phyloP scores from a whole-genome alignment of 208 protist genomes.

The Polymyxa betae region DNA sequence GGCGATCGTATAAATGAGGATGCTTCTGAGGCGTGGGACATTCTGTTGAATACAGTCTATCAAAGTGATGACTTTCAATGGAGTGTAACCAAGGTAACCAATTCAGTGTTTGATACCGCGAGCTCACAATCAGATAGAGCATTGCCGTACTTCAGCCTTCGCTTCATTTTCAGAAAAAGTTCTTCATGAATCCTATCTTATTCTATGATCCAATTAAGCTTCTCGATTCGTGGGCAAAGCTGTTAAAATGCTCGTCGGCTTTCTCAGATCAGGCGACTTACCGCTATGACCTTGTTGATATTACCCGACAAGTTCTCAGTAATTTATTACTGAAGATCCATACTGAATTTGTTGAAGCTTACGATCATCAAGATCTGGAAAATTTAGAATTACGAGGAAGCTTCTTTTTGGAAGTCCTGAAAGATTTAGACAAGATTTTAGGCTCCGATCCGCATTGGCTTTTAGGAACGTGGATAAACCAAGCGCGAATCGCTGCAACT shows the following conservation, averaged over 20 bases:
- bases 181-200: neutral
- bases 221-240: neutral
- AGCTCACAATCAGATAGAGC: neutral
- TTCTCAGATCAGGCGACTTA: constrained; percentile 59
- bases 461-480: constrained; percentile 67
- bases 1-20: neutral
- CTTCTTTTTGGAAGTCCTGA: neutral
- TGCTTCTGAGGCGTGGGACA: neutral
- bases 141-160: constrained; percentile 2
- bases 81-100: neutral
- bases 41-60: neutral
- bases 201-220: constrained; percentile 63
- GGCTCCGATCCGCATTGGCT: constrained; percentile 67
- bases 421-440: constrained; percentile 68
- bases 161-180: neutral
- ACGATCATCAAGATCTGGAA: neutral
- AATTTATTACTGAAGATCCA: constrained; percentile 48
- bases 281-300: constrained; percentile 71
- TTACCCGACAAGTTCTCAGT: constrained; percentile 64
- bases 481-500: constrained; percentile 7
- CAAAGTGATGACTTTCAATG: neutral
- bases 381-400: neutral
- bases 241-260: constrained; percentile 6
- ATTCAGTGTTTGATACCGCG: neutral
- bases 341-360: neutral